Percentiles rank a stretch among this genome's conserved stretches.
Conservation (phyloP, 2,329 filamentous ascomycete species). For the Graphiopsis chlorocephala region DNA sequence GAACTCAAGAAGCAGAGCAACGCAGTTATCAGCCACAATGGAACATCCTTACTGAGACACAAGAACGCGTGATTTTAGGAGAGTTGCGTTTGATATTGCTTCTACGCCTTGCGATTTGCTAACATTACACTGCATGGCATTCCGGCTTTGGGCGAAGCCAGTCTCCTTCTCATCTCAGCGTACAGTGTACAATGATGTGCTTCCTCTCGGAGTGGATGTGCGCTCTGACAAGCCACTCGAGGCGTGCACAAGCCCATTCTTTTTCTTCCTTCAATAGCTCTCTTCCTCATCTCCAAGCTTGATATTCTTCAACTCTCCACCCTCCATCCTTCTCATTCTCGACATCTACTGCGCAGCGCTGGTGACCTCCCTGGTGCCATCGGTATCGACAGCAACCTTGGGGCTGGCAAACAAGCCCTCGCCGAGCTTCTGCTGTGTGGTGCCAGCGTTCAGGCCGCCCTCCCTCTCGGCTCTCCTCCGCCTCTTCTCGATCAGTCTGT, state of each 20-base stretch:
- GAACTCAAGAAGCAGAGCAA: not conserved
- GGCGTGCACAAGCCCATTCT: not conserved
- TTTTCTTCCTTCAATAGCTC: not conserved
- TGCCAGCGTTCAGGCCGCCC: constrained; percentile 36
- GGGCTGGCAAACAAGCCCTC: constrained; percentile 31
- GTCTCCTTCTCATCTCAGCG: constrained; percentile 1
- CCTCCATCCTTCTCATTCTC: not conserved
- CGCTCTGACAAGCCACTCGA: not conserved
- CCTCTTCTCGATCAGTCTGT: constrained; percentile 82
- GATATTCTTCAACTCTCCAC: not conserved
- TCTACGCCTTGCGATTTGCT: constrained; percentile 12
- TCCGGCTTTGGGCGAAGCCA: not conserved
- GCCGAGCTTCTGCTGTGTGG: constrained; percentile 32
- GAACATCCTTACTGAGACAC: not conserved
- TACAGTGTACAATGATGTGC: constrained; percentile 12
- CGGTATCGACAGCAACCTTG: constrained; percentile 15
- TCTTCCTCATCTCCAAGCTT: not conserved
- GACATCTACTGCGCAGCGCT: constrained; percentile 17
- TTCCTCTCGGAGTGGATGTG: not conserved
- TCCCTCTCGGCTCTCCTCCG: constrained; percentile 70
- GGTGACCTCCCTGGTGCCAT: constrained; percentile 20
- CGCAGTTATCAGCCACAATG: not conserved
- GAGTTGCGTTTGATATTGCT: constrained; percentile 3
- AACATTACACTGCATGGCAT: constrained; percentile 13
- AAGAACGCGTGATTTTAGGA: not conserved